Base-by-base conservation (phyloP, 768 basidiomycete genomes). In the Kondoa subrosea region DNA sequence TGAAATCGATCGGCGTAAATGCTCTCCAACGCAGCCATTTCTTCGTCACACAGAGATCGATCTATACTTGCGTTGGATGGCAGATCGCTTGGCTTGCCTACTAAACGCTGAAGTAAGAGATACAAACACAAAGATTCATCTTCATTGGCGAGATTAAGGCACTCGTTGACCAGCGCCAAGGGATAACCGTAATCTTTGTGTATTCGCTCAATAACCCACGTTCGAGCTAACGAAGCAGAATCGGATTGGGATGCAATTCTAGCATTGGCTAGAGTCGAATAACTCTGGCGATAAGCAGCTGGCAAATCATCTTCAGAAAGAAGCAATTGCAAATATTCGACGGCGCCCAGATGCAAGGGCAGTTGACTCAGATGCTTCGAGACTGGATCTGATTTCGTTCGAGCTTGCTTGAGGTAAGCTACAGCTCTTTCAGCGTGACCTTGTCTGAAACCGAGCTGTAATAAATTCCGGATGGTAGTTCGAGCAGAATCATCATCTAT, bases 281-380 rank as follows among this genome's bases (percentile, higher is more conserved):
- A 25, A 2, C 32, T 25, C 3, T 33, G n/a, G 34, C 65, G 70
- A 61, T 2, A 68, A 34, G 50, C 68, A 4, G 66, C 64, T 0
- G 92, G 92, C 2, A 95, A 81, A 72, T 93, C 91, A 67, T 88
- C 86, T 78, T 96, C 91, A 0, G 91, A 87, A 3, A 88, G 75
- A 72, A 88, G 83, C 26, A 93, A 80, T 58, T 93, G 81, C 1
- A 95, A 81, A 77, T 89, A 89, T 71, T 91, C 87, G 58, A 91
- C 85, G 64, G 84, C 84, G 0, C 89, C 88, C 74, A 90, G 85
- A 16, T 90, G 76, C 2, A 86, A 83, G 83, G 79, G n/a, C 87
- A 77, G 2, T 81, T 75, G 14, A 85, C 86, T 16, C 84, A 79
- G 17, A 77, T 72, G 2, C 30, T 60, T 34, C 64, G 27, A 71